Conservation (phyloP, 2,329 filamentous ascomycete genomes). For the Leptoxyphium fumago region DNA sequence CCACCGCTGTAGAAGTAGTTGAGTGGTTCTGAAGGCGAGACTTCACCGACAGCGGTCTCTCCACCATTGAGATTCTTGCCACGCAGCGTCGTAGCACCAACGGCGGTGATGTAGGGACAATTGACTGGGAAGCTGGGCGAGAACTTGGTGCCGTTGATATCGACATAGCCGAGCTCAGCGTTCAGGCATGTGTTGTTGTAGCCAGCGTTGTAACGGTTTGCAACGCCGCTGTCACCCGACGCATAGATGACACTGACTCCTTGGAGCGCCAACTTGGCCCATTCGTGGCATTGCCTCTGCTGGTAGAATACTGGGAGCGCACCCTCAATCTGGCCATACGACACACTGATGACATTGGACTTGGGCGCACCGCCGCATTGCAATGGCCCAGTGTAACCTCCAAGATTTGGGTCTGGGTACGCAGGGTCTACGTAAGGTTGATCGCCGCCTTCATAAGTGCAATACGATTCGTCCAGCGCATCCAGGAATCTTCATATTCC, state of each 20-base stretch:
- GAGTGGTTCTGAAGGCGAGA: constrained; percentile 27
- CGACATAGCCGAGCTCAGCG: constrained; percentile 16
- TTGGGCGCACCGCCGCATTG: constrained; percentile 8
- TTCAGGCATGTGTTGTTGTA: constrained; percentile 23
- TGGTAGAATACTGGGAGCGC: constrained; percentile 44
- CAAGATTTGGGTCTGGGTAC: constrained; percentile 5
- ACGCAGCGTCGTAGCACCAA: constrained; percentile 34
- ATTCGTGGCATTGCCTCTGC: constrained; percentile 44
- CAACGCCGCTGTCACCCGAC: constrained; percentile 47
- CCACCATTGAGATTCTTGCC: constrained; percentile 26
- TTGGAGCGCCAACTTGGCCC: constrained; percentile 46
- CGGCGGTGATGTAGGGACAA: constrained; percentile 37
- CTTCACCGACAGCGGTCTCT: constrained; percentile 13
- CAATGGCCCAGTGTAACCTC: constrained; percentile 5
- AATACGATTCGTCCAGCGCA: constrained; percentile 5
- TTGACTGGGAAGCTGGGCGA: constrained; percentile 27
- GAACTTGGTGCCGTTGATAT: constrained; percentile 28
- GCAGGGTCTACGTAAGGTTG: constrained; percentile 7
- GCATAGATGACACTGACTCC: constrained; percentile 47
- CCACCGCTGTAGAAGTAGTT: constrained; percentile 31
- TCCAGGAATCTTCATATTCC: neutral
- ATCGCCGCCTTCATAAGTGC: constrained; percentile 9
- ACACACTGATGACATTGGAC: constrained; percentile 42
- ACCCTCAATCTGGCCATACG: constrained; percentile 51
- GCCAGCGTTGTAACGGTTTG: constrained; percentile 11